Percentiles rank a stretch among this genome's conserved stretches.
These are phyloP conservation scores for Diplodia mutila DNA, from an alignment of 2,329 filamentous ascomycete species.

Conservation along the genomic window DNA sequence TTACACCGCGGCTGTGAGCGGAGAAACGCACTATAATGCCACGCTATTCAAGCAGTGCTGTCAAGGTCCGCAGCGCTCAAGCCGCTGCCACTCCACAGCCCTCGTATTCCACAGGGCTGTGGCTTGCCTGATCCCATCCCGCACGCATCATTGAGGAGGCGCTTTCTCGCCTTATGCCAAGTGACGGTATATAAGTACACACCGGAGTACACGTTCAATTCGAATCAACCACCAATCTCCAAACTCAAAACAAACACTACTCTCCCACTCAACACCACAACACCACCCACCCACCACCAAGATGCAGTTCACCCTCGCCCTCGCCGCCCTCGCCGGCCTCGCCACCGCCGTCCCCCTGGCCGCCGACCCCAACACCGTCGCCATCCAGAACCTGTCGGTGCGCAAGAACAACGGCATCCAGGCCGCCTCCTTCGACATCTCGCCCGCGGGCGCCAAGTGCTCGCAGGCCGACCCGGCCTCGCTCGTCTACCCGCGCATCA, in stretches of 20 bases:
- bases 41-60: not conserved
- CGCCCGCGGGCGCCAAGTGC: not conserved
- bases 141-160: not conserved
- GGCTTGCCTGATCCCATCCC: not conserved
- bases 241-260: not conserved
- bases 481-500: constrained; percentile 5
- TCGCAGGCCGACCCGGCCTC: not conserved
- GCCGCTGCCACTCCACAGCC: not conserved
- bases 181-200: not conserved
- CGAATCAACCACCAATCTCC: not conserved
- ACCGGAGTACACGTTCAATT: not conserved
- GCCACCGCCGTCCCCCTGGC: not conserved
- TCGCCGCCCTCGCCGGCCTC: not conserved
- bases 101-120: not conserved
- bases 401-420: constrained; percentile 22
- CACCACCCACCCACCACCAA: not conserved
- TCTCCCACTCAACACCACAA: no score
- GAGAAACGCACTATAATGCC: not conserved
- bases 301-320: constrained; percentile 7
- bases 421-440: constrained; percentile 2
- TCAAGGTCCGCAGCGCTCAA: not conserved
- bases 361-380: constrained; percentile 8
- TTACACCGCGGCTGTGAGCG: not conserved
- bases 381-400: constrained; percentile 1
- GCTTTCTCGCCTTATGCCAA: not conserved